phyloP scores from a whole-genome alignment of 345 rosid species.

The Nasturtium officinale region DNA sequence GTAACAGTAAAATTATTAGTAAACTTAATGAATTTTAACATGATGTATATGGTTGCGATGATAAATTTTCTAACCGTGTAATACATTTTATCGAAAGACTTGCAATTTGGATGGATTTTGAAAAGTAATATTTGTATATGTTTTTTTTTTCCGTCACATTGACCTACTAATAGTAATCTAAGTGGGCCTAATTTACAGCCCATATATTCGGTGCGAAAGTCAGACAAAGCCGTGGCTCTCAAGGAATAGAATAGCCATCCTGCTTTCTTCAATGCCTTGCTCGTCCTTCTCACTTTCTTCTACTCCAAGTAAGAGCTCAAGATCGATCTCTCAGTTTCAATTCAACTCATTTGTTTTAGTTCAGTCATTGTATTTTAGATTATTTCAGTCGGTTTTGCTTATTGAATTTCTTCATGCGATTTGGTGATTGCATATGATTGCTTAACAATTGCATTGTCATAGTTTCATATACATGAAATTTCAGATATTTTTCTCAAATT shows the following conservation, averaged over 20 bases:
- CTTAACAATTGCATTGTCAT: not conserved
- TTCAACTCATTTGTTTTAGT: conserved; percentile 1
- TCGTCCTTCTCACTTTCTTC: conserved; percentile 64
- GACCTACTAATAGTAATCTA: too few species aligned
- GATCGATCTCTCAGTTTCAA: conserved; percentile 58
- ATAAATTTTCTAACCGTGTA: not conserved
- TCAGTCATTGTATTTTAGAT: not conserved
- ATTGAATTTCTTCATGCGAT: not conserved
- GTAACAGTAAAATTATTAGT: not conserved
- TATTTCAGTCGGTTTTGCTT: not conserved
- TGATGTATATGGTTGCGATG: not conserved
- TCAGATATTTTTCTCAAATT: too few species aligned
- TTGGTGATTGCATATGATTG: conserved; percentile 10
- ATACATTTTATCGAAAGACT: not conserved
- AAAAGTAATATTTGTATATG: not conserved
- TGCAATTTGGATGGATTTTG: not conserved
- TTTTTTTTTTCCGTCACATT: too few species aligned
- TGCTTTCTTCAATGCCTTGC: conserved; percentile 68
- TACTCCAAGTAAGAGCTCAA: conserved; percentile 72
- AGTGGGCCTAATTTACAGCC: too few species aligned
- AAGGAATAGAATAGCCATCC: conserved; percentile 68
- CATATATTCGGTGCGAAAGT: conserved; percentile 52
- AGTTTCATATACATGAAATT: too few species aligned
- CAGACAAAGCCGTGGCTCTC: conserved; percentile 81
- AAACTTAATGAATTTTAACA: not conserved